Evolutionary conservation across 2,329 filamentous ascomycete genomes (phyloP).

Genomic region (Colletotrichum sublineola): DNA sequence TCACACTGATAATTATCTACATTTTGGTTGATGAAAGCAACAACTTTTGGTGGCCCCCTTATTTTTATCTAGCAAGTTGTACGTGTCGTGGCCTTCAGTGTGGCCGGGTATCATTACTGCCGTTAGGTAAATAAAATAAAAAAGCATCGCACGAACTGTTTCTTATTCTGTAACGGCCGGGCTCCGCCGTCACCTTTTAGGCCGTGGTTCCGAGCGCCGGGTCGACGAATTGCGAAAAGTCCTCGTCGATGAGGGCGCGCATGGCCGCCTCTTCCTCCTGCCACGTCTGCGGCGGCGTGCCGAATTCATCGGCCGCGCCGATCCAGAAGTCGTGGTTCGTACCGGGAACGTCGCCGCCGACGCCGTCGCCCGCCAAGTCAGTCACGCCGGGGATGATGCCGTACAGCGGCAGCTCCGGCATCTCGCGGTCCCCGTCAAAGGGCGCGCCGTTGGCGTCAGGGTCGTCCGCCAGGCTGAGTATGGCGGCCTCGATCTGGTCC

Average conservation of each 20-base stretch:
- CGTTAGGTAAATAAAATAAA: constrained; percentile 6
- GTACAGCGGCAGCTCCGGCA: constrained; percentile 41
- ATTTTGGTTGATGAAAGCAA: constrained; percentile 11
- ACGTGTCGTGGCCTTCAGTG: constrained; percentile 19
- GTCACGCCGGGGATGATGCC: constrained; percentile 37
- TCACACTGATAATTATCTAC: constrained; percentile 2
- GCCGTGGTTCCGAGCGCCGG: constrained; percentile 35
- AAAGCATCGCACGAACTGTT: constrained; percentile 1
- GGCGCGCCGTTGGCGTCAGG: constrained; percentile 8
- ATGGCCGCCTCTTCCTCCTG: constrained; percentile 60
- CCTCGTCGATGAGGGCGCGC: constrained; percentile 51
- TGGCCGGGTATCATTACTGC: constrained; percentile 40
- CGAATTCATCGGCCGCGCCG: constrained; percentile 51
- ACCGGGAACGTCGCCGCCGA: constrained; percentile 18
- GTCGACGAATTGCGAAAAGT: constrained; percentile 38
- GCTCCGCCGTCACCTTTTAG: constrained; percentile 1
- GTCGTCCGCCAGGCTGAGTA: constrained; percentile 43
- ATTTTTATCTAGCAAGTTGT: constrained; percentile 13
- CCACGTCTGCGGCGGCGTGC: constrained; percentile 52
- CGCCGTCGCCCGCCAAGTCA: constrained; percentile 1
- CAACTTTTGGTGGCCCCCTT: constrained; percentile 30
- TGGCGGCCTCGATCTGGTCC: constrained; percentile 40
- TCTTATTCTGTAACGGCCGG: not conserved
- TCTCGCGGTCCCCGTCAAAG: constrained; percentile 31
- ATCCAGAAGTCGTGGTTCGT: constrained; percentile 47